These are phyloP conservation scores for Naumovozyma dairenensis DNA, from an alignment of 805 yeast species.

Conservation along the genomic window DNA sequence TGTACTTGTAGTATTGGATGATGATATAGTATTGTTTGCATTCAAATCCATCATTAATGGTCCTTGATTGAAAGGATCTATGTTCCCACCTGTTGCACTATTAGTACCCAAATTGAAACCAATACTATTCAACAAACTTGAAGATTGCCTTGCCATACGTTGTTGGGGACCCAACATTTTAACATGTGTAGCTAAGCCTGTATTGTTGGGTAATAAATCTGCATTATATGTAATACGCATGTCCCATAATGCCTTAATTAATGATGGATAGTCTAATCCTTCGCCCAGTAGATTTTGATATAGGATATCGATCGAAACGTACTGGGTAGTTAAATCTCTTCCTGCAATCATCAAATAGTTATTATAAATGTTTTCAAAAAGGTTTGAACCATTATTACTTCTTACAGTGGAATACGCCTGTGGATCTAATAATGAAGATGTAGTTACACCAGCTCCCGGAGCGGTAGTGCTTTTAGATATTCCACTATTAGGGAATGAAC, in stretches of 20 bases:
- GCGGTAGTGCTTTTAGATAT: too few relatives aligned
- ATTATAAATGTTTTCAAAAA: slow-evolving; percentile 11
- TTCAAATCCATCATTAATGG: too few relatives aligned
- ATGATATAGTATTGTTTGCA: neutral
- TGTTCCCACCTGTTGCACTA: too few relatives aligned
- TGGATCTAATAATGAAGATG: too few relatives aligned
- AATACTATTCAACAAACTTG: neutral
- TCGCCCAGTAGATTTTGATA: slow-evolving; percentile 14
- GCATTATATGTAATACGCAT: slow-evolving; percentile 17
- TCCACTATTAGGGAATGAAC: too few relatives aligned
- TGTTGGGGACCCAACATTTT: slow-evolving; percentile 6
- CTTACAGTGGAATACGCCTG: too few relatives aligned
- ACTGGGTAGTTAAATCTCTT: slow-evolving; percentile 10
- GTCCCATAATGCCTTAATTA: slow-evolving; percentile 13
- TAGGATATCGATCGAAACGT: slow-evolving; percentile 17
- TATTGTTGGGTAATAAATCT: slow-evolving; percentile 13
- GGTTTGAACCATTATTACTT: neutral
- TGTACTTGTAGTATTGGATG: neutral
- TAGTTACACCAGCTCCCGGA: too few relatives aligned
- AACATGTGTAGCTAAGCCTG: slow-evolving; percentile 20
- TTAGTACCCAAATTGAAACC: too few relatives aligned
- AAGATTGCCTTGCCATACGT: neutral
- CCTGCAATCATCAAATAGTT: slow-evolving; percentile 8
- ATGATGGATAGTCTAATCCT: slow-evolving; percentile 13
- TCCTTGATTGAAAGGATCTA: too few relatives aligned